Conservation (phyloP, 345 rosid genomes). For the Rhodomyrtus tomentosa region DNA sequence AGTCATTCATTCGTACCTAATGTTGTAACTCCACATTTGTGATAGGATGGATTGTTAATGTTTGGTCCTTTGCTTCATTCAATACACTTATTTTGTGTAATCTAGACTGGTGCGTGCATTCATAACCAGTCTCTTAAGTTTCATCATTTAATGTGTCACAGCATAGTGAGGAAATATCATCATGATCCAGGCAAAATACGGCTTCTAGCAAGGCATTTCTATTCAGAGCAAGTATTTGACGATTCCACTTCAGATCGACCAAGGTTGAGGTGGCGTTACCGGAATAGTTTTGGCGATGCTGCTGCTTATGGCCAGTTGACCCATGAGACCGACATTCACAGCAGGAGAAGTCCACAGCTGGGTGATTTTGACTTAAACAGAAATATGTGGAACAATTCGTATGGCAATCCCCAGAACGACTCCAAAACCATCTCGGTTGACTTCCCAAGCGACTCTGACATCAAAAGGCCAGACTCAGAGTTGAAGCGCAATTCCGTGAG, state of each 20-base stretch:
- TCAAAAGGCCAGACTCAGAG: not conserved
- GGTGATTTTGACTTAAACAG: not conserved
- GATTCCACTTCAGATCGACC: conserved; percentile 48
- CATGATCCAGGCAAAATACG: conserved; percentile 42
- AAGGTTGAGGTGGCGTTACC: conserved; percentile 56
- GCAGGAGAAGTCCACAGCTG: not conserved
- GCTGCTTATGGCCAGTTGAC: conserved; percentile 9
- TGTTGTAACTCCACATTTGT: not conserved
- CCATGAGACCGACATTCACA: conserved; percentile 9
- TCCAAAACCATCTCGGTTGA: not conserved
- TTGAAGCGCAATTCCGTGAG: conserved; percentile 27
- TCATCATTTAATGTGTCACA: conserved; percentile 16
- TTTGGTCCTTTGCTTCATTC: not conserved
- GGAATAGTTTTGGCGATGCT: conserved; percentile 44
- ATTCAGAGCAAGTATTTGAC: conserved; percentile 59
- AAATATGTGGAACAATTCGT: not conserved
- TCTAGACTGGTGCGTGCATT: not conserved
- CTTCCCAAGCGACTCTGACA: not conserved
- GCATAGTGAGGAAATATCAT: conserved; percentile 39
- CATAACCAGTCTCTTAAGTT: not conserved
- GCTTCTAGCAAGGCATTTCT: conserved; percentile 53
- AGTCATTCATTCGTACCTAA: not conserved
- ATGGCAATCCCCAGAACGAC: not conserved
- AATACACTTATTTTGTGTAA: not conserved
- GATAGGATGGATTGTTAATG: not conserved